Conservation (phyloP, 2,329 filamentous ascomycete species). For the Didymella pinodella region DNA sequence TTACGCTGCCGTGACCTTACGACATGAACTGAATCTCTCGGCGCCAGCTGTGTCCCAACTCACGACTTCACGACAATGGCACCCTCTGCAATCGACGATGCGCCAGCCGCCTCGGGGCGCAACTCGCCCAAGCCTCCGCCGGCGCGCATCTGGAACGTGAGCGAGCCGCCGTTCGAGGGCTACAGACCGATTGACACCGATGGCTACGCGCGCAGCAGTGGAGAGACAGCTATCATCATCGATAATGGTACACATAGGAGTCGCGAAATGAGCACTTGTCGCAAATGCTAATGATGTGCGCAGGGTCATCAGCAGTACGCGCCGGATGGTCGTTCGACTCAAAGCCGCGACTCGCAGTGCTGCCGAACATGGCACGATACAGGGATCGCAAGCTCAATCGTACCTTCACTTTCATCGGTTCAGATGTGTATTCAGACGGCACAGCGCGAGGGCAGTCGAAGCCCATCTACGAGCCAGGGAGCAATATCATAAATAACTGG, state of each 20-base stretch:
- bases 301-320: constrained; percentile 87
- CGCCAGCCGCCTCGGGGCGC: constrained; percentile 53
- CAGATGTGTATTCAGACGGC: constrained; percentile 93
- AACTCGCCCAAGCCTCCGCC: constrained; percentile 64
- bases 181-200: constrained; percentile 67
- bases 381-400: constrained; percentile 92
- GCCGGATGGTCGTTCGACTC: constrained; percentile 96
- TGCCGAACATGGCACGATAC: constrained; percentile 93
- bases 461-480: constrained; percentile 88
- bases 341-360: constrained; percentile 78
- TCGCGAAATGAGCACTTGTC: background rate
- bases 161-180: constrained; percentile 68
- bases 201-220: constrained; percentile 72
- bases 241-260: constrained; percentile 79
- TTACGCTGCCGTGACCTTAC: constrained; percentile 23
- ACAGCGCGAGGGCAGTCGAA: constrained; percentile 90
- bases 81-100: constrained; percentile 49
- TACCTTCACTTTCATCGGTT: constrained; percentile 90
- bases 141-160: constrained; percentile 60
- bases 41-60: constrained; percentile 20
- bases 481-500: constrained; percentile 94
- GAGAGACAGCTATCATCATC: constrained; percentile 83
- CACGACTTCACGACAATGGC: constrained; percentile 40
- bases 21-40: constrained; percentile 38
- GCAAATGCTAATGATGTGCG: constrained; percentile 25